Evolutionary conservation across 2,329 filamentous ascomycete genomes (phyloP), one percentile per base, ranked within the genome.

Genomic region (Pseudopyricularia cyperi): DNA sequence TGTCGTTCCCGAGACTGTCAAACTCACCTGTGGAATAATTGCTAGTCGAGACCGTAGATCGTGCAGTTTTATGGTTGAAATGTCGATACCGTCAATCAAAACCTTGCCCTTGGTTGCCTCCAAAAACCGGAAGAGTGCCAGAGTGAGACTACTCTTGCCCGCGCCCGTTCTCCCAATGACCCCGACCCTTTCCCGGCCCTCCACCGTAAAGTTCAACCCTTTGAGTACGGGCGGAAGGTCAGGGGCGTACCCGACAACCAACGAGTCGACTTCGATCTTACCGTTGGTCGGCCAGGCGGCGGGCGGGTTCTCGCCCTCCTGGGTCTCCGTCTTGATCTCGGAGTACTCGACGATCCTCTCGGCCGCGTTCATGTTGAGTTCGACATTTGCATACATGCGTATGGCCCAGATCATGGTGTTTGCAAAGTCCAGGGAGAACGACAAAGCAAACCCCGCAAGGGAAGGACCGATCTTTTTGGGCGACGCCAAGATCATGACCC

Each of bases 101-200:
- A 90, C 82, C 14, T 67, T 76, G 8, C 86, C 86, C 12, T 79
- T 75, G 6, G 74, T 68, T 0, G 83, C 77, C 62, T 89, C 84
- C 12, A 90, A 68, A 69, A 90, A 89, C 19, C 86, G 82, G 74
- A 90, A 89, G 1, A 90, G 69, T 0, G 86, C 85, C 1, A 89
- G 71, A 0, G 86, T 88, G 22, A 90, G 67, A 0, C 83, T 86
- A 0, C 83, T 87, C 66, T 90, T 90, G 53, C 86, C 86, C 0
- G 85, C 85, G 3, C 86, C 86, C 0, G 87, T 90, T 15, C 87
- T 79, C 11, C 87, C 87, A 4, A 90, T 81, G 3, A 89, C 81
- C n/a, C 85, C 85, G 15, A 90, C 69, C 14, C 86, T 73, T 66
- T 89, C 79, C 56, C 83, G 84, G 52, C 77, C 73, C 39, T 80